Base-by-base conservation (phyloP, 805 yeast genomes). In the Starmerella kuoi region DNA sequence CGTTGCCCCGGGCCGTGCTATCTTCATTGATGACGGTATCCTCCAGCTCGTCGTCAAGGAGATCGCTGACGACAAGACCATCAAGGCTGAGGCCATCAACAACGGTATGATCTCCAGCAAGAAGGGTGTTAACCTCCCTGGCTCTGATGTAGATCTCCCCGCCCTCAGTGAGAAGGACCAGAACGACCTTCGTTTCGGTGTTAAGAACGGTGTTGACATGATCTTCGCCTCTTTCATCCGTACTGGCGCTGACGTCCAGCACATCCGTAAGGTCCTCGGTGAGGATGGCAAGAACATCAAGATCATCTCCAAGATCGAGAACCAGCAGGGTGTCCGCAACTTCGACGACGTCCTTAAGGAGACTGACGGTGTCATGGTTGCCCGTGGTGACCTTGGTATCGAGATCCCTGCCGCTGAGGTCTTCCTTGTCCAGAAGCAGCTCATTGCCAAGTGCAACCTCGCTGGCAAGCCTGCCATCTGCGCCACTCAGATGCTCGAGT, bases 351-450 rank as follows among this genome's bases (percentile, higher is more conserved):
- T 91, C 62, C 77, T 91, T 64, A 65, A 65, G 59, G 94, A 78
- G 67, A 91, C 98, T 51, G 98, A 91, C 65, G 98, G 97, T 74
- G 95, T 91, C 62, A 91, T 91, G 98, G 97, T 91, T 65, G 98
- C 98, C 61, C 81, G 98, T 72, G 98, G 98, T 75, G 98, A 91
- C 68, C 76, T 91, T 60, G 98, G 98, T 76, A 91, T 91, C 61
- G 98, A 91, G 74, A 91, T 91, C 61, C 97, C 97, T 55, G 97
- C 98, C 54, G 88, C 96, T 53, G 93, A 87, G 72, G 98, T 91
- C 51, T 87, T 91, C 66, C 86, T 91, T 59, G 97, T 87, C 57
- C 98, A 91, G 73, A 91, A 91, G 77, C 95, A 87, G 73, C 75
- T 91, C 71, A 88, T 91, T 65, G 97, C 98, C 62, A 91, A 91